These are phyloP conservation scores for Colletotrichum simmondsii DNA, from an alignment of 2,329 filamentous ascomycete species.

Conservation along the genomic window DNA sequence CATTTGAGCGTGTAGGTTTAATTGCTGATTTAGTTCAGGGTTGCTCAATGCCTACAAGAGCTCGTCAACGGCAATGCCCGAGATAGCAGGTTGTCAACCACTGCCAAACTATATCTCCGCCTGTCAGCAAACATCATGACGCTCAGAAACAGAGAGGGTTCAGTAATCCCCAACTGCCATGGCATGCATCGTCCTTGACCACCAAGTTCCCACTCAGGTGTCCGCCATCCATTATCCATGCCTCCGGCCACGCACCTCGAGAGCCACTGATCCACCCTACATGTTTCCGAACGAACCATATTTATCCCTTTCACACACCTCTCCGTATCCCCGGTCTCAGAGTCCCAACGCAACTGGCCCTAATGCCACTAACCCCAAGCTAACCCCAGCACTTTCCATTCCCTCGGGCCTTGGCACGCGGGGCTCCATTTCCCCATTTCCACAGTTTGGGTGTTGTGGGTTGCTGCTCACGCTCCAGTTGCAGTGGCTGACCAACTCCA, in stretches of 20 bases:
- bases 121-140: neutral
- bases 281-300: slow-evolving; percentile 23
- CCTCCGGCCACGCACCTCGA: neutral
- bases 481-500: slow-evolving; percentile 27
- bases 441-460: neutral
- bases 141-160: neutral
- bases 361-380: slow-evolving; percentile 11
- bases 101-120: neutral
- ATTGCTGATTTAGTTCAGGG: neutral
- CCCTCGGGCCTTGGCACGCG: slow-evolving; percentile 35
- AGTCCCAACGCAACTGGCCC: slow-evolving; percentile 20
- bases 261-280: slow-evolving; percentile 12
- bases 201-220: neutral
- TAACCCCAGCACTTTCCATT: slow-evolving; percentile 28
- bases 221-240: too few relatives aligned
- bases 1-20: neutral
- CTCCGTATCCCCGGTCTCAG: neutral
- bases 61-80: neutral
- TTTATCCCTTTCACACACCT: slow-evolving; percentile 2
- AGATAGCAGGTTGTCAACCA: neutral
- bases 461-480: neutral
- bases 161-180: neutral
- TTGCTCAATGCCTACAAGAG: neutral
- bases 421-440: slow-evolving; percentile 21
- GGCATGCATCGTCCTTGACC: neutral